phyloP scores from a whole-genome alignment of 2,329 filamentous ascomycete genomes.

The Coniochaeta ligniaria region DNA sequence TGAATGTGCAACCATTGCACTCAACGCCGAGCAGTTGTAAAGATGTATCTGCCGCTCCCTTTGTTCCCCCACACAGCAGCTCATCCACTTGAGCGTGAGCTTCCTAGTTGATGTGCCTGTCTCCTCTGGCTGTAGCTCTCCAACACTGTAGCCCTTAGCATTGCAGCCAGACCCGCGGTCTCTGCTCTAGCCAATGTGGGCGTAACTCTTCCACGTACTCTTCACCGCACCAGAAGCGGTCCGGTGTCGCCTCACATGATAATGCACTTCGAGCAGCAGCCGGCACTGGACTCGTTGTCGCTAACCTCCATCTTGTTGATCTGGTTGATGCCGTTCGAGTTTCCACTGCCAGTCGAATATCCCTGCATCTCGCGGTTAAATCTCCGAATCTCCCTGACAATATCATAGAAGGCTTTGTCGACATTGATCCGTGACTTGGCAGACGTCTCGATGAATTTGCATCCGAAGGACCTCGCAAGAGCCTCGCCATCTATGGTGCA shows the following conservation, averaged over 20 bases:
- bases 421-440: slow-evolving; percentile 98
- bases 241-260: slow-evolving; percentile 62
- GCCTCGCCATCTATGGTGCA: slow-evolving; percentile 72
- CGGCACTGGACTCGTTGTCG: slow-evolving; percentile 57
- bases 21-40: not conserved
- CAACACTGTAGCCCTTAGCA: slow-evolving; percentile 1
- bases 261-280: slow-evolving; percentile 81
- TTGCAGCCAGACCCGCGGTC: slow-evolving; percentile 2
- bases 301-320: slow-evolving; percentile 73
- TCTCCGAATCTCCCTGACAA: slow-evolving; percentile 93
- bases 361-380: slow-evolving; percentile 98
- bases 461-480: slow-evolving; percentile 79
- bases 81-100: not conserved
- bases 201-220: not conserved
- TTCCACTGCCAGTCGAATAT: slow-evolving; percentile 64
- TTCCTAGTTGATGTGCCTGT: not conserved
- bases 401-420: slow-evolving; percentile 97
- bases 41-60: not conserved
- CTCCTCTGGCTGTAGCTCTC: not conserved
- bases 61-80: not conserved
- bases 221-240: not conserved
- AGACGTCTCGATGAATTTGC: slow-evolving; percentile 98
- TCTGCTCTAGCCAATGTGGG: not conserved
- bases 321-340: slow-evolving; percentile 54
- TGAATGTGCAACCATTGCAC: not conserved